Percentiles rank a stretch among this genome's conserved stretches.
These are phyloP conservation scores for Starmerella gropengiesseri DNA, from an alignment of 805 yeast genomes.

Conservation along the genomic window DNA sequence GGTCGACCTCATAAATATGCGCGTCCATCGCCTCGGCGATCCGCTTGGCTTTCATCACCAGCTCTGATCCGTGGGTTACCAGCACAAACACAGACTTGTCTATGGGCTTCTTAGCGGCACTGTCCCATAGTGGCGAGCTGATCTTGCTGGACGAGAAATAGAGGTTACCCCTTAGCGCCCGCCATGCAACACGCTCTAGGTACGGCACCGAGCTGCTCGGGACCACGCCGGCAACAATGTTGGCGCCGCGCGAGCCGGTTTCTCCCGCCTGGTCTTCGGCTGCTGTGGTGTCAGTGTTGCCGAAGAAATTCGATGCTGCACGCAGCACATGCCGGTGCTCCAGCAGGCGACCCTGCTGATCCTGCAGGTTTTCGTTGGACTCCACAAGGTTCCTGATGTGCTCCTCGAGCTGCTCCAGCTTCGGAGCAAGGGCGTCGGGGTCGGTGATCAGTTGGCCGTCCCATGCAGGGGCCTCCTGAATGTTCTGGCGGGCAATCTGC, in stretches of 20 bases:
- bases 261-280: constrained; percentile 30
- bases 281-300: constrained; percentile 23
- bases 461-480: constrained; percentile 30
- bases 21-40: constrained; percentile 90
- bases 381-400: constrained; percentile 61
- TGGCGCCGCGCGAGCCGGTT: constrained; percentile 31
- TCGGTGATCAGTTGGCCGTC: constrained; percentile 37
- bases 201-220: constrained; percentile 56
- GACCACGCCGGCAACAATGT: constrained; percentile 70
- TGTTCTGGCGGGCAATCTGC: constrained; percentile 27
- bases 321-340: constrained; percentile 59
- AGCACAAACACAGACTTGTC: constrained; percentile 77
- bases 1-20: constrained; percentile 51
- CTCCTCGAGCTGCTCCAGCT: constrained; percentile 57
- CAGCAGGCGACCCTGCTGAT: constrained; percentile 51
- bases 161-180: constrained; percentile 86
- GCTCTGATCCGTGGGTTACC: constrained; percentile 78
- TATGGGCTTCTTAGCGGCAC: constrained; percentile 43
- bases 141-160: constrained; percentile 66
- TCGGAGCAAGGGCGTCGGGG: constrained; percentile 59
- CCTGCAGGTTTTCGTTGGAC: constrained; percentile 53
- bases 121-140: constrained; percentile 50
- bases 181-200: constrained; percentile 78
- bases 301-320: constrained; percentile 37
- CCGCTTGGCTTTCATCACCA: constrained; percentile 60